Evolutionary conservation across 257 asterid genomes (phyloP).

Genomic region (Prunella vulgaris): DNA sequence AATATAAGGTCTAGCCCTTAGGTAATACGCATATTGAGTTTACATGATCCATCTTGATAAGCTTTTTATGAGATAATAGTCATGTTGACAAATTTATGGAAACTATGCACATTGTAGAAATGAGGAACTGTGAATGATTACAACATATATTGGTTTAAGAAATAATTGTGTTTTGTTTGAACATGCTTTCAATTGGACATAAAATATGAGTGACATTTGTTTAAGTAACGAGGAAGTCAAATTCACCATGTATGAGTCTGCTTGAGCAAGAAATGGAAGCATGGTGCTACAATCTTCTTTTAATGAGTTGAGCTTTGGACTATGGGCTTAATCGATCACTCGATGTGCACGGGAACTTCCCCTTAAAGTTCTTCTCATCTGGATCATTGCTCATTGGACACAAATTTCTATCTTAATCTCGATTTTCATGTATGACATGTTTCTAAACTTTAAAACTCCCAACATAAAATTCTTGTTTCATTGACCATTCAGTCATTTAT

Average conservation of each 20-base stretch:
- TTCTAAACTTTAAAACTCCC: too few species aligned
- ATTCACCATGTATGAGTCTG: background rate
- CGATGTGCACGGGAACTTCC: too few species aligned
- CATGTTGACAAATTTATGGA: background rate
- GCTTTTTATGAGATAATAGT: background rate
- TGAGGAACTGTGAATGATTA: background rate
- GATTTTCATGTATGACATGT: too few species aligned
- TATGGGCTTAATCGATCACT: too few species aligned
- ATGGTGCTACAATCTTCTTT: background rate
- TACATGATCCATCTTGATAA: conserved; percentile 8
- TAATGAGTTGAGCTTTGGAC: too few species aligned
- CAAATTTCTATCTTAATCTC: too few species aligned
- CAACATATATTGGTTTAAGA: background rate
- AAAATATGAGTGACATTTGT: background rate
- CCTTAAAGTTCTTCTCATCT: too few species aligned
- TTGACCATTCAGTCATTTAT: too few species aligned
- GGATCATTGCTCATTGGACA: too few species aligned
- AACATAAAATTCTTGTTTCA: too few species aligned
- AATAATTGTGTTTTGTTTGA: background rate
- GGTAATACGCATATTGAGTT: background rate
- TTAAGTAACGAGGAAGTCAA: background rate
- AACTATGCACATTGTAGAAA: background rate
- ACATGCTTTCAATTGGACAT: background rate
- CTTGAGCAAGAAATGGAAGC: background rate
- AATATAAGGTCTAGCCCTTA: conserved; percentile 4